These are phyloP conservation scores for Xylaria nigripes DNA, from an alignment of 495 filamentous ascomycete species.

Conservation along the genomic window DNA sequence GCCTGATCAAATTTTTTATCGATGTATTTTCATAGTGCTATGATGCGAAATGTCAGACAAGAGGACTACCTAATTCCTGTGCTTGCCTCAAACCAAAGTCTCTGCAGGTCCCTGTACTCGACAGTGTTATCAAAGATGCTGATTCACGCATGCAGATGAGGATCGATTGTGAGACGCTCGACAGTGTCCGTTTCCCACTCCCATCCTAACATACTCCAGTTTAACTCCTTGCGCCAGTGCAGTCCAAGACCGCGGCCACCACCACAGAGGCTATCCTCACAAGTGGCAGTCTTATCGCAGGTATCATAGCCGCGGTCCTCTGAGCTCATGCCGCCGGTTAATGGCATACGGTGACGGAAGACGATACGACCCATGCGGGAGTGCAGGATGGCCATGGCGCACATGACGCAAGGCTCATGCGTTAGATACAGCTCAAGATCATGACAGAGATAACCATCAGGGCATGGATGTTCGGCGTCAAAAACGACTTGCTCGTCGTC, in stretches of 20 bases:
- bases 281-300: slow-evolving; percentile 20
- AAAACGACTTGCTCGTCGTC: slow-evolving; percentile 36
- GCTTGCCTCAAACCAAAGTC: slow-evolving; percentile 30
- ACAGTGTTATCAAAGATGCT: slow-evolving; percentile 10
- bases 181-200: slow-evolving; percentile 52
- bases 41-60: slow-evolving; percentile 15
- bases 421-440: slow-evolving; percentile 85
- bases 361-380: slow-evolving; percentile 77
- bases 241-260: slow-evolving; percentile 64
- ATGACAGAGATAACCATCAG: slow-evolving; percentile 86
- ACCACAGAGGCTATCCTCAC: slow-evolving; percentile 27
- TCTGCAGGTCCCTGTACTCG: slow-evolving; percentile 1
- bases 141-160: slow-evolving; percentile 30
- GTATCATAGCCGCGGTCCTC: slow-evolving; percentile 36
- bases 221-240: slow-evolving; percentile 87
- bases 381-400: slow-evolving; percentile 89
- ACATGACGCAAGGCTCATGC: slow-evolving; percentile 93
- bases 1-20: slow-evolving; percentile 5
- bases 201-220: slow-evolving; percentile 87
- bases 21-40: slow-evolving; percentile 17
- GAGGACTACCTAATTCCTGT: slow-evolving; percentile 45
- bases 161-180: slow-evolving; percentile 27
- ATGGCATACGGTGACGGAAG: slow-evolving; percentile 58
- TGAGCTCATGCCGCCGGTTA: slow-evolving; percentile 50
- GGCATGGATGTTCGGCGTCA: slow-evolving; percentile 35